Evolutionary conservation across 1,139 yeast species (phyloP), one percentile per base, ranked within the genome.

Genomic region (Williopsis jadinii): DNA sequence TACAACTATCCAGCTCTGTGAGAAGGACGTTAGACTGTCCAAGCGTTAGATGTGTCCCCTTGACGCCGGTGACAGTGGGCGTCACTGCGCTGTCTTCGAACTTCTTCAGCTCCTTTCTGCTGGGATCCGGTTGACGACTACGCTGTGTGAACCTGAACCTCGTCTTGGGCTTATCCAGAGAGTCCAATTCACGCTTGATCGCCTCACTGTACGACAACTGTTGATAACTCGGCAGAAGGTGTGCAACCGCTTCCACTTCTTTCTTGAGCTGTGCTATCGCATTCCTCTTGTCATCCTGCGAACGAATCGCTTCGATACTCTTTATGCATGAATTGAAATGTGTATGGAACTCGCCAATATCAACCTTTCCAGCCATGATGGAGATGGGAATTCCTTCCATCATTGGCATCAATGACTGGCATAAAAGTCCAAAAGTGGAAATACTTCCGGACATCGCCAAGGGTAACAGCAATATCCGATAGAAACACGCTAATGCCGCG

Each of bases 211-310:
- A 45, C 1, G 46, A 38, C 3, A 36, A 37, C 28, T 41, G 45
- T 24, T 45, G 46, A 36, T 45, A 45, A 3, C 32, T 30, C 3
- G 49, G 49, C 1, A 45, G 38, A 2, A 43, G 34, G 28, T 45
- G 49, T 8, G 42, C 30, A 10, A 45, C 41, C 8, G 24, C 31
- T 26, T 38, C 41, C 9, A 45, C 39, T 14, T 37, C 30, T 3
- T 11, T 11, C 31, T 40, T 37, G 10, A 45, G 36, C 11, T 11
- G 26, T 28, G 40, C 11, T 2, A 36, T 32, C 24, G 26, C 24
- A 11, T 42, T 28, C 15, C 38, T 37, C 15, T 30, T 36, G 12
- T n/a, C 28, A 9, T 30, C 34, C 26, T 10, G 38, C 19, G 14
- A 15, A 26, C 6, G 29, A 6, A 3, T 8, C 13, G 26, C 36